A percentile compares a stretch with the other conserved stretches of the same genome.
These are phyloP conservation scores for Aspergillus indologenus DNA, from an alignment of 495 filamentous ascomycete species.

Conservation along the genomic window DNA sequence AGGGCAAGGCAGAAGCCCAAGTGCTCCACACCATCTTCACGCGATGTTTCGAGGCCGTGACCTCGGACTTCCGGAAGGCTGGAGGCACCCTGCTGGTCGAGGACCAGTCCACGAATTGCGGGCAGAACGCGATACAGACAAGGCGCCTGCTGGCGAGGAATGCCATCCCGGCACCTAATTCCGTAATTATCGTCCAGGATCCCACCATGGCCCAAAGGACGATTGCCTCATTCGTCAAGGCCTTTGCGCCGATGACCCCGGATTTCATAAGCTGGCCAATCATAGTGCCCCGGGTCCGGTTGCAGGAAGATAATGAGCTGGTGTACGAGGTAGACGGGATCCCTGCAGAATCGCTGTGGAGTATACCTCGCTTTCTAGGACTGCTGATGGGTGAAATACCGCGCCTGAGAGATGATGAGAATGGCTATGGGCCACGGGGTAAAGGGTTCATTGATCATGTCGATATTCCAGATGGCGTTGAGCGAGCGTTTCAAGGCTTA, in stretches of 20 bases:
- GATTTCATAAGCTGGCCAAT: constrained; percentile 31
- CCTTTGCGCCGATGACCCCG: constrained; percentile 21
- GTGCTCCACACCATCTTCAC: constrained; percentile 31
- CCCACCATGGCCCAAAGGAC: constrained; percentile 38
- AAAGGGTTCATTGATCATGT: constrained; percentile 37
- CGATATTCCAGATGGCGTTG: constrained; percentile 29
- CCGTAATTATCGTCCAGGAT: constrained; percentile 34
- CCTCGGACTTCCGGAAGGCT: not conserved
- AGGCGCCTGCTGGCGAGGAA: constrained; percentile 25
- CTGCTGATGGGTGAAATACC: constrained; percentile 34
- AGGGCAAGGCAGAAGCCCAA: constrained; percentile 29
- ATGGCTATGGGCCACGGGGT: constrained; percentile 36
- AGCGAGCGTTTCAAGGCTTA: constrained; percentile 24
- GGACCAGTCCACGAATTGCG: constrained; percentile 37
- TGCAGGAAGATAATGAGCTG: constrained; percentile 5
- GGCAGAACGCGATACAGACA: constrained; percentile 29
- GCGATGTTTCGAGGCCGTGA: constrained; percentile 19
- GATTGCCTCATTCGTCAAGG: constrained; percentile 31
- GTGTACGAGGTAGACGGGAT: constrained; percentile 13
- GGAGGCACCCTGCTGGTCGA: constrained; percentile 31
- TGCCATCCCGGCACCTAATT: constrained; percentile 14
- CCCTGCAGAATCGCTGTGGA: constrained; percentile 21
- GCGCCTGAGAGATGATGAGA: constrained; percentile 32
- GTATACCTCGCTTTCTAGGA: constrained; percentile 24
- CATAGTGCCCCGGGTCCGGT: constrained; percentile 26